Conservation (phyloP, 371 early-diverging fungal genomes). For the Actinomortierella ambigua region DNA sequence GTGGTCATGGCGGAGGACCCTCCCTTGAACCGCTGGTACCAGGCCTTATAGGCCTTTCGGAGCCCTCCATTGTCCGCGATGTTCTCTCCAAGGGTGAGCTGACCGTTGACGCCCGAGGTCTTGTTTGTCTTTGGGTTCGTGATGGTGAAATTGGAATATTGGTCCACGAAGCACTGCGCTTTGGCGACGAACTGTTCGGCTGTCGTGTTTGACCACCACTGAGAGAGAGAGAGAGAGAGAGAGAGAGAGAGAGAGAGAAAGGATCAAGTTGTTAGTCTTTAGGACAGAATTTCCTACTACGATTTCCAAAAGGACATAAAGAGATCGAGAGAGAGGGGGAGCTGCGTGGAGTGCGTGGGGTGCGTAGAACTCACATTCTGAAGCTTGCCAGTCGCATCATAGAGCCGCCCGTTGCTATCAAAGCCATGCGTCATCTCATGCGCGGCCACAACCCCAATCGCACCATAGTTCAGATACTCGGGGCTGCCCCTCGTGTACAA, state of each 20-base stretch:
- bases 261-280: no score
- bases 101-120: slow-evolving; percentile 53
- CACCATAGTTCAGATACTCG: slow-evolving; percentile 63
- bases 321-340: no score
- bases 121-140: slow-evolving; percentile 27
- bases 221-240: neutral
- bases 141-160: slow-evolving; percentile 58
- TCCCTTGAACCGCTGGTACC: slow-evolving; percentile 49
- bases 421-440: slow-evolving; percentile 69
- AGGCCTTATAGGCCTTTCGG: slow-evolving; percentile 47
- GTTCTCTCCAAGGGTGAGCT: slow-evolving; percentile 71
- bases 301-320: no score
- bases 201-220: slow-evolving; percentile 74
- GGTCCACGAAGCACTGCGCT: slow-evolving; percentile 67
- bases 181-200: slow-evolving; percentile 52
- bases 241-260: no score
- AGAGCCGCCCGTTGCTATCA: slow-evolving; percentile 62
- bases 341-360: no score
- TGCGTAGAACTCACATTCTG: slow-evolving; percentile 37
- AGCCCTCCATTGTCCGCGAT: slow-evolving; percentile 81
- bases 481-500: slow-evolving; percentile 54
- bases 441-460: slow-evolving; percentile 62
- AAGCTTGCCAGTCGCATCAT: slow-evolving; percentile 51
- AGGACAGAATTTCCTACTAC: no score
- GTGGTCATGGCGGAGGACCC: slow-evolving; percentile 39